Percentiles rank a stretch among this genome's conserved stretches.
Conservation (phyloP, 2,329 filamentous ascomycete species). For the Talaromyces albobiverticillius region DNA sequence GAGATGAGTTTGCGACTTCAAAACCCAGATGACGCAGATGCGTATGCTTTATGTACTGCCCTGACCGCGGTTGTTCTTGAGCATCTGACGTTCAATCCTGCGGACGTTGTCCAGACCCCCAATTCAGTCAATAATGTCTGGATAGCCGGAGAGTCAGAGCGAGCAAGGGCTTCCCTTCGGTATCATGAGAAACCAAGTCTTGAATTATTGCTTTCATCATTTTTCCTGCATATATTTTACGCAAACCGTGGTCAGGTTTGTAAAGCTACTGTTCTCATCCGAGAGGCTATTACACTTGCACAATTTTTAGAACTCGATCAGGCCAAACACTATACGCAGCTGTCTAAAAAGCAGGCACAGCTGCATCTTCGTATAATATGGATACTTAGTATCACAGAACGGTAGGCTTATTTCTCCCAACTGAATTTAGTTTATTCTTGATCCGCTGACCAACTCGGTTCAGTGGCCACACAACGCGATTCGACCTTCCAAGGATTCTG, state of each 20-base stretch:
- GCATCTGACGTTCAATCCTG: conserved; percentile 12
- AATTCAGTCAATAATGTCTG: conserved; percentile 4
- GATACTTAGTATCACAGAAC: conserved; percentile 14
- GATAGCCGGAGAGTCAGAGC: conserved; percentile 13
- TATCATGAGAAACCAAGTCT: conserved; percentile 12
- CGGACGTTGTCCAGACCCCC: conserved; percentile 1
- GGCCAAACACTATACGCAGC: conserved; percentile 9
- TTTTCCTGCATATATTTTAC: conserved; percentile 14
- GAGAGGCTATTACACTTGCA: conserved; percentile 14
- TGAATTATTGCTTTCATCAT: conserved; percentile 12
- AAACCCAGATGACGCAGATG: conserved; percentile 13
- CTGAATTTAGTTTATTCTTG: not conserved
- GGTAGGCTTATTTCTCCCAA: not conserved
- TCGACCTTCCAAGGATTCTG: conserved; percentile 11
- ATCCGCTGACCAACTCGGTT: not conserved
- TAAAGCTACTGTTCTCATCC: conserved; percentile 13
- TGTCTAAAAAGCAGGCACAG: conserved; percentile 9
- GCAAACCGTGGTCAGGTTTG: conserved; percentile 13
- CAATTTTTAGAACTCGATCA: conserved; percentile 13
- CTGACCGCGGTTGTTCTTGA: conserved; percentile 12
- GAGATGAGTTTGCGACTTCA: conserved; percentile 13
- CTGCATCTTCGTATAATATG: conserved; percentile 15
- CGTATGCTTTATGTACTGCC: conserved; percentile 13
- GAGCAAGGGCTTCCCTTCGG: conserved; percentile 8
- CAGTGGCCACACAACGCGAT: conserved; percentile 14